Conservation (phyloP, 306 rosid species). For the Heteromeles arbutifolia region DNA sequence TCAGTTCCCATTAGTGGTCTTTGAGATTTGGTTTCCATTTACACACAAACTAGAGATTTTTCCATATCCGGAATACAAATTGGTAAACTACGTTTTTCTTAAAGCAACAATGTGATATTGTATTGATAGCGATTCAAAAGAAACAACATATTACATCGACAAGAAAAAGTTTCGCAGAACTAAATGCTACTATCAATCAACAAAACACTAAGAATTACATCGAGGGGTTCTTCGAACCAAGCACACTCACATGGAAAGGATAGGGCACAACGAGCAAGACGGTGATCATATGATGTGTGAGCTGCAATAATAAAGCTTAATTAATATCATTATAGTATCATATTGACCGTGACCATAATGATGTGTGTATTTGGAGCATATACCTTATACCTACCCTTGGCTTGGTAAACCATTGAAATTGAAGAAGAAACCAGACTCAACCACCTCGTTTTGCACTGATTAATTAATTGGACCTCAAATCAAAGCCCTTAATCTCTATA, state of each 20-base stretch:
- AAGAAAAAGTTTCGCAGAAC: too few relatives aligned
- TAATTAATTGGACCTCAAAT: not conserved
- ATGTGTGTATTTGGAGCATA: not conserved
- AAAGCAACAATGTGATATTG: too few relatives aligned
- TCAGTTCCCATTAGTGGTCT: not conserved
- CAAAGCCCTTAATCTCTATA: not conserved
- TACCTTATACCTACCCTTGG: not conserved
- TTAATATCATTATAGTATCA: not conserved
- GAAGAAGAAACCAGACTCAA: not conserved
- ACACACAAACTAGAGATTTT: not conserved
- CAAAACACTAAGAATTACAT: too few relatives aligned
- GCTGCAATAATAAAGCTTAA: not conserved
- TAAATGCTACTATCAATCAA: too few relatives aligned
- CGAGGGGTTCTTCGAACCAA: too few relatives aligned
- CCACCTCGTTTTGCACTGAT: not conserved
- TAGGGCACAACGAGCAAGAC: too few relatives aligned
- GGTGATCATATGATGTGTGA: too few relatives aligned
- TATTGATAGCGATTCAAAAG: too few relatives aligned
- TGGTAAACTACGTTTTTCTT: too few relatives aligned
- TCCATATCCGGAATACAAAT: too few relatives aligned
- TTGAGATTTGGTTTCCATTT: not conserved
- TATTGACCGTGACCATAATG: not conserved
- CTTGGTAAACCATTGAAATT: not conserved
- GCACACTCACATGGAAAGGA: too few relatives aligned
- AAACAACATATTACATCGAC: too few relatives aligned